Evolutionary conservation across 805 yeast species (phyloP), one percentile per base, ranked within the genome.

Genomic region (Wickerhamomyces sydowiorum): DNA sequence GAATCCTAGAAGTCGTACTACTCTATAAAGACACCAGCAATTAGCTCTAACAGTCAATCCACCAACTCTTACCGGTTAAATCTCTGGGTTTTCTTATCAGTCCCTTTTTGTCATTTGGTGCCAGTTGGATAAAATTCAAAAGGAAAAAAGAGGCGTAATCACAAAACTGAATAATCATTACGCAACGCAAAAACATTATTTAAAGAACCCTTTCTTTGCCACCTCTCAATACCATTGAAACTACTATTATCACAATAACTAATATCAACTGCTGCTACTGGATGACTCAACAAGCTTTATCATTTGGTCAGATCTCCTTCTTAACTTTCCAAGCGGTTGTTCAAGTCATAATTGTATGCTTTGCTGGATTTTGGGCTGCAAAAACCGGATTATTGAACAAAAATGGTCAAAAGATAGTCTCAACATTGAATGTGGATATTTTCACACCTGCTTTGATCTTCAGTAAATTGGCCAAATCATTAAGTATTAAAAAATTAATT

Each of bases 401-500:
- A 43, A 66, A 71, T 33, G 87, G 84, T n/a, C 96, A 89, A 53
- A 87, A 86, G 58, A 72, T 76, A 34, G 73, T 91, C 18, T 81
- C 93, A 5, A 67, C 73, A 43, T 70, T 91, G 40, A 91, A 91
- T 57, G 97, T 93, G 29, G 91, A 87, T 64, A 67, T 91, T 40
- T 91, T 93, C 69, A 93, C 98, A 18, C 98, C 99, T 7, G 90
- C 96, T 52, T 77, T 91, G 70, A 89, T 91, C 53, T 93, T 91
- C 64, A 75, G 87, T 50, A 93, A 93, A 61, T 69, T 80, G 54
- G 85, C 82, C 1, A 72, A 77, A 19, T 67, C 78, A 10, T 66
- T 93, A 37, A 82, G 93, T 6, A 62, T 90, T 46, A 72, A 80
- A 50, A 90, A 88, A 56, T 73, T 93, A 55, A 57, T 82, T 32